Conservation (phyloP, 2,329 filamentous ascomycete genomes). For the Exophiala mesophila region DNA sequence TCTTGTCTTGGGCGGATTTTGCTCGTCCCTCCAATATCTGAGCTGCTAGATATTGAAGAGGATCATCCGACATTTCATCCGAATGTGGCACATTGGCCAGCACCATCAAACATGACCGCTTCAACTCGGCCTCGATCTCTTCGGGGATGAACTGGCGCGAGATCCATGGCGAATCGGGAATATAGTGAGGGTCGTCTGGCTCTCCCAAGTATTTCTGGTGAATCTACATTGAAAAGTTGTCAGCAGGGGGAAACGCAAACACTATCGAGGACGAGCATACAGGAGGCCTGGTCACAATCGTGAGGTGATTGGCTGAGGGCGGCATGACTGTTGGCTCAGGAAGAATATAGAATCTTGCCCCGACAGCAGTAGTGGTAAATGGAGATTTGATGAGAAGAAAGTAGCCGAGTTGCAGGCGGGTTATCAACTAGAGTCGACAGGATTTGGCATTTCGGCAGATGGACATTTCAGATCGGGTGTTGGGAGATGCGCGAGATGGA, state of each 20-base stretch:
- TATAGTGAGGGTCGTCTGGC: constrained; percentile 28
- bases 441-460: too few relatives aligned
- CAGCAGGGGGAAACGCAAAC: too few relatives aligned
- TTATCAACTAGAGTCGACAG: too few relatives aligned
- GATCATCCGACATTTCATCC: constrained; percentile 26
- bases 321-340: not conserved
- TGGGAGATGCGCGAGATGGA: too few relatives aligned
- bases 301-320: not conserved
- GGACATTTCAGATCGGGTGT: too few relatives aligned
- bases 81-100: constrained; percentile 26
- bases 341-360: too few relatives aligned
- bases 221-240: too few relatives aligned
- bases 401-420: too few relatives aligned
- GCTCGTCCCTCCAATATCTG: constrained; percentile 30
- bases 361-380: too few relatives aligned
- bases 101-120: constrained; percentile 32
- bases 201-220: constrained; percentile 35
- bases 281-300: constrained; percentile 9
- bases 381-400: too few relatives aligned
- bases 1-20: constrained; percentile 19
- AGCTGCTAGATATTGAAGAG: constrained; percentile 29
- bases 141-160: constrained; percentile 32
- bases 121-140: constrained; percentile 33
- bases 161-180: constrained; percentile 32
- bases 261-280: constrained; percentile 7